Evolutionary conservation across 164 flowering plant species (phyloP).

Genomic region (Vitis vinifera): ASM3070453v1 NC_081812.1:10484001-10484500

Average conservation of each 20-base stretch:
- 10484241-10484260: too few species aligned
- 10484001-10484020: too few species aligned
- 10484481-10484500: constrained; percentile 72
- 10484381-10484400: neutral
- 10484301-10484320: too few species aligned
- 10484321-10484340: too few species aligned
- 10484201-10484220: too few species aligned
- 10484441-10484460: constrained; percentile 35
- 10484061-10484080: constrained; percentile 37
- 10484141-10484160: neutral
- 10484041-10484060: constrained; percentile 11
- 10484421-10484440: constrained; percentile 49
- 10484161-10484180: neutral
- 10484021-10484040: too few species aligned
- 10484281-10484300: too few species aligned
- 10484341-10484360: too few species aligned
- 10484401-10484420: neutral
- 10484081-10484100: constrained; percentile 42
- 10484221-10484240: too few species aligned
- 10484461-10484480: constrained; percentile 69
- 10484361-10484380: neutral
- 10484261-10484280: too few species aligned
- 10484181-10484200: neutral
- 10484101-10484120: constrained; percentile 38
- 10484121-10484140: constrained; percentile 33